These are phyloP conservation scores for Yamadazyma siamensis DNA, from an alignment of 1,139 yeast species.

Conservation along the genomic window DNA sequence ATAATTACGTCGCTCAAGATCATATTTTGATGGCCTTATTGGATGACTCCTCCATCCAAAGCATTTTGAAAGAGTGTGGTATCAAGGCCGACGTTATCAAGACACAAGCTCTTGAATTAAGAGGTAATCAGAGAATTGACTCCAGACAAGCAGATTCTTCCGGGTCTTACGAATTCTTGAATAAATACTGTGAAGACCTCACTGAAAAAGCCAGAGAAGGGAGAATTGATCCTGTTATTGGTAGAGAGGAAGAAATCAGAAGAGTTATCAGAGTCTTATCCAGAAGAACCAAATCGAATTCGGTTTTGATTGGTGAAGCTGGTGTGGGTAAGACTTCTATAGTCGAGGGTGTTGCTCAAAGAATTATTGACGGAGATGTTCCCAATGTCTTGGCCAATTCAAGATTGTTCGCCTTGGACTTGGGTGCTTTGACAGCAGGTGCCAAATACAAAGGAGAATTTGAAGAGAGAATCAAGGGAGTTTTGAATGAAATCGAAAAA, in stretches of 20 bases:
- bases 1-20: slow-evolving; percentile 89
- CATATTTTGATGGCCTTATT: slow-evolving; percentile 82
- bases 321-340: slow-evolving; percentile 99
- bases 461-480: slow-evolving; percentile 97
- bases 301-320: slow-evolving; percentile 96
- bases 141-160: slow-evolving; percentile 93
- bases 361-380: slow-evolving; percentile 93
- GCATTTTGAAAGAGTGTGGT: slow-evolving; percentile 70
- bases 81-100: slow-evolving; percentile 71
- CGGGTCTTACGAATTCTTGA: slow-evolving; percentile 74
- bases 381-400: slow-evolving; percentile 83
- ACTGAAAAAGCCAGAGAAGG: slow-evolving; percentile 94
- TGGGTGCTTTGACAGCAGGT: slow-evolving; percentile 97
- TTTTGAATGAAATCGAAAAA: slow-evolving; percentile 86
- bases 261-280: slow-evolving; percentile 91
- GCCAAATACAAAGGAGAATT: slow-evolving; percentile 98
- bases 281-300: slow-evolving; percentile 93
- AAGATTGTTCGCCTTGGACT: slow-evolving; percentile 79
- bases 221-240: slow-evolving; percentile 95
- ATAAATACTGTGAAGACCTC: slow-evolving; percentile 88
- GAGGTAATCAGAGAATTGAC: slow-evolving; percentile 92
- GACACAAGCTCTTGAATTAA: slow-evolving; percentile 74
- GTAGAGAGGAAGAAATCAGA: slow-evolving; percentile 97
- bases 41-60: slow-evolving; percentile 70
- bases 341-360: slow-evolving; percentile 97